phyloP scores from a whole-genome alignment of 805 yeast genomes.

The Nakazawaea laoshanensis region DNA sequence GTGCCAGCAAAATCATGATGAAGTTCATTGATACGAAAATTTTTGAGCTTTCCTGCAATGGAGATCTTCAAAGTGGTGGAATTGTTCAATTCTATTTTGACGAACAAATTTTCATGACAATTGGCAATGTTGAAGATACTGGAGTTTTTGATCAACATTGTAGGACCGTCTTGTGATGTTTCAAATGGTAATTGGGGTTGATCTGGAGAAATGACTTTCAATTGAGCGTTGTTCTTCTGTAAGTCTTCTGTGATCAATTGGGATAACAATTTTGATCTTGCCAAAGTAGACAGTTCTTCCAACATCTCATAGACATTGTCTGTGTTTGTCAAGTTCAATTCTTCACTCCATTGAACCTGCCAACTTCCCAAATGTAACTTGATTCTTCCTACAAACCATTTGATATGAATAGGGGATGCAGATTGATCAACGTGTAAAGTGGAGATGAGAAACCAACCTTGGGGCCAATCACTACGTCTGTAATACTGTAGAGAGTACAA shows the following conservation, averaged over 20 bases:
- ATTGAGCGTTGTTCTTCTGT: conserved; percentile 27
- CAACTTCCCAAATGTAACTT: conserved; percentile 43
- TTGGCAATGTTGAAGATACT: conserved; percentile 26
- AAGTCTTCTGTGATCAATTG: conserved; percentile 47
- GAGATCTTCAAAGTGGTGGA: conserved; percentile 21
- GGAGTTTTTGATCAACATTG: conserved; percentile 25
- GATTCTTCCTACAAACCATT: conserved; percentile 48
- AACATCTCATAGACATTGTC: conserved; percentile 23
- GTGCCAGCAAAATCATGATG: conserved; percentile 8
- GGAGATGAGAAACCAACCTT: conserved; percentile 44
- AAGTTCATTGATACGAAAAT: conserved; percentile 9
- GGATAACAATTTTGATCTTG: conserved; percentile 40
- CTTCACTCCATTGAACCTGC: conserved; percentile 43
- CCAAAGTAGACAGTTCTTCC: conserved; percentile 28
- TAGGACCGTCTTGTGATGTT: conserved; percentile 17
- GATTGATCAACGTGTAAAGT: conserved; percentile 15
- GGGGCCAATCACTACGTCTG: conserved; percentile 46
- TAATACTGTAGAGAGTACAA: conserved; percentile 25
- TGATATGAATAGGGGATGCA: conserved; percentile 21
- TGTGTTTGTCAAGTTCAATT: conserved; percentile 11
- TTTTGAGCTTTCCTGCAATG: conserved; percentile 24
- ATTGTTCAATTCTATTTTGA: conserved; percentile 20
- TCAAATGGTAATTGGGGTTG: conserved; percentile 6
- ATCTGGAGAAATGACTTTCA: conserved; percentile 19
- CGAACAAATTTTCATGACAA: conserved; percentile 24